These are phyloP conservation scores for Ophiostoma piceae DNA, from an alignment of 2,329 filamentous ascomycete species.

Conservation along the genomic window DNA sequence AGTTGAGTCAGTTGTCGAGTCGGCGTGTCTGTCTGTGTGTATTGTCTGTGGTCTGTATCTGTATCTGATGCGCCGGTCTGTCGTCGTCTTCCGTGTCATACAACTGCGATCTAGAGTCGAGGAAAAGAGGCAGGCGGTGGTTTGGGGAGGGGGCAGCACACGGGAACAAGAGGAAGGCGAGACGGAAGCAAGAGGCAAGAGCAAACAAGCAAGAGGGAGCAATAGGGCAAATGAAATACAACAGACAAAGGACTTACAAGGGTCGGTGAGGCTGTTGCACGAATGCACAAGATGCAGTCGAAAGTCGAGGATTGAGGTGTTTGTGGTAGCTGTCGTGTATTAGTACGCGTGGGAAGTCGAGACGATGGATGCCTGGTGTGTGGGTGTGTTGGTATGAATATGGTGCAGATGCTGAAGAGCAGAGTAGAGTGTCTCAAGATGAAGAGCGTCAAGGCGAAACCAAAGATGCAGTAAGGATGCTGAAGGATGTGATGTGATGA, in stretches of 20 bases:
- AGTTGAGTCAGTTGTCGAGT: background rate
- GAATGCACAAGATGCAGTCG: background rate
- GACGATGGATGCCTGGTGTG: background rate
- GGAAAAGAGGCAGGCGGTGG: background rate
- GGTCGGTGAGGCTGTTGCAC: constrained; percentile 2
- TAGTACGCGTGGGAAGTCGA: background rate
- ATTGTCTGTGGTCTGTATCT: background rate
- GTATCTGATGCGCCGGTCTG: background rate
- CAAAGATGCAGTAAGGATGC: background rate
- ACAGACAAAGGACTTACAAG: constrained; percentile 5
- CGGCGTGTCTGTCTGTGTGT: background rate
- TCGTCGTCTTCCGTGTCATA: too few species aligned
- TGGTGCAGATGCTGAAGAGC: background rate
- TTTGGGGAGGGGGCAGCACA: background rate
- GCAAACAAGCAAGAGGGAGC: background rate
- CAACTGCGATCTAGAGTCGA: background rate
- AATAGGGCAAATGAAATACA: background rate
- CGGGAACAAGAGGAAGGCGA: background rate
- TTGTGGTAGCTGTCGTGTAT: constrained; percentile 3
- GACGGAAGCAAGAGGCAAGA: background rate
- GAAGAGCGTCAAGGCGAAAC: too few species aligned
- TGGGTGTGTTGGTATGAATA: background rate
- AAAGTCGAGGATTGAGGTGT: background rate
- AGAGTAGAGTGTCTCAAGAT: background rate
- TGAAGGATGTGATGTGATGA: background rate